phyloP scores from a whole-genome alignment of 768 basidiomycete species.

The Boletus rex-veris region DNA sequence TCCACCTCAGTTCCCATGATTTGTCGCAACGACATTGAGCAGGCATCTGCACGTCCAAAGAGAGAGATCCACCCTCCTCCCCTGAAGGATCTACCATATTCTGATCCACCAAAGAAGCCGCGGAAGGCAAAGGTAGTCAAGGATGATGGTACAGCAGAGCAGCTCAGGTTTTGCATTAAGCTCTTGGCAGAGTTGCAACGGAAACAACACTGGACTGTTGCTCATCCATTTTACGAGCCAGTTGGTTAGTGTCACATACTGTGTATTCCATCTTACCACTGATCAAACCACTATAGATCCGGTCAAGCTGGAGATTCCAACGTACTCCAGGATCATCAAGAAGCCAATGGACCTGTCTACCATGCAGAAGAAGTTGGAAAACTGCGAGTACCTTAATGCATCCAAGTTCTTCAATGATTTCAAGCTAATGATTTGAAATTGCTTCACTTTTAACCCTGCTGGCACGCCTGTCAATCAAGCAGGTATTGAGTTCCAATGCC shows the following conservation, averaged over 20 bases:
- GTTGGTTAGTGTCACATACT: conserved; percentile 63
- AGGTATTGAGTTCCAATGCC: conserved; percentile 76
- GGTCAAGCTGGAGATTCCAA: conserved; percentile 72
- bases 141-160: conserved; percentile 71
- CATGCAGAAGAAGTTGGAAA: conserved; percentile 82
- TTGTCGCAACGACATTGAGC: conserved; percentile 66
- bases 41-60: conserved; percentile 74
- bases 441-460: conserved; percentile 87
- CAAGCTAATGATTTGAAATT: conserved; percentile 93
- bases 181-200: conserved; percentile 71
- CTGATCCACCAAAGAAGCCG: conserved; percentile 67
- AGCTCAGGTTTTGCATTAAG: conserved; percentile 79
- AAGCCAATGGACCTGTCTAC: conserved; percentile 94
- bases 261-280: not conserved
- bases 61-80: conserved; percentile 97
- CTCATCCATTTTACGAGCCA: conserved; percentile 88
- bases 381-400: conserved; percentile 70
- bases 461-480: conserved; percentile 85
- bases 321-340: conserved; percentile 86
- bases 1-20: conserved; percentile 83
- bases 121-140: conserved; percentile 57
- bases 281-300: conserved; percentile 51
- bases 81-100: conserved; percentile 85
- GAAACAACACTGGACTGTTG: conserved; percentile 71
- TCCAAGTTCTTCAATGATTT: conserved; percentile 87